Evolutionary conservation across 1,139 yeast genomes (phyloP), one percentile per base, ranked within the genome.

Genomic region (Hyphopichia buzzinii): DNA sequence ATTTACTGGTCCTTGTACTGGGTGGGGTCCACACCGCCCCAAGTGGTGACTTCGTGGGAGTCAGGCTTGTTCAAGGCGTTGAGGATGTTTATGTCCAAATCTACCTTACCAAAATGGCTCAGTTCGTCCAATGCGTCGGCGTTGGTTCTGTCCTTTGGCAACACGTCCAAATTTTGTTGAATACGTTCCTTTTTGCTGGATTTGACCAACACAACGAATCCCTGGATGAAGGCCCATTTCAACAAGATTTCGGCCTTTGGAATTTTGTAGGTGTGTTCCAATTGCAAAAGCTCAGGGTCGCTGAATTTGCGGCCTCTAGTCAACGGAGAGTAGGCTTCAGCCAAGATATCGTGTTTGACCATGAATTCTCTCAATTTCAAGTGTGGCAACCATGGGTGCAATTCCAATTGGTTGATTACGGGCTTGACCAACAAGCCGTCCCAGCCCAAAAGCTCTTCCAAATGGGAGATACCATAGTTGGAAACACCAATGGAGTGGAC

Each of bases 131-230:
- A 49, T 36, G 42, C 54, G 37, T 57, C 55, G 30, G 50, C 47
- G 17, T 40, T 40, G 17, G 43, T 39, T n/a, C 64, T 67, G 32
- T 50, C 55, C 8, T 16, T 24, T 3, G 66, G 60, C 41, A 66
- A 61, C 3, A 64, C 57, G 33, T 56, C 52, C 39, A 67, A 57
- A 48, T 68, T 68, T 34, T 55, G 53, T 37, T 57, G 50, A 48
- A 64, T 53, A 57, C 94, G 68, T 15, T 60, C 60, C 5, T 67
- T 55, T 8, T 77, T 77, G 31, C 70, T 74, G 2, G 90, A 74
- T 58, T 85, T 86, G 12, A 85, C 94, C 45, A 87, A 68, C 14
- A 87, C 88, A 34, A 84, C 71, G 49, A 78, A 79, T 0, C 88
- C 88, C 47, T 77, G 77, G 28, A 65, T 52, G 41, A 52, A 63